These are phyloP conservation scores for Paraphaeosphaeria minitans DNA, from an alignment of 2,329 filamentous ascomycete species.

Conservation along the genomic window DNA sequence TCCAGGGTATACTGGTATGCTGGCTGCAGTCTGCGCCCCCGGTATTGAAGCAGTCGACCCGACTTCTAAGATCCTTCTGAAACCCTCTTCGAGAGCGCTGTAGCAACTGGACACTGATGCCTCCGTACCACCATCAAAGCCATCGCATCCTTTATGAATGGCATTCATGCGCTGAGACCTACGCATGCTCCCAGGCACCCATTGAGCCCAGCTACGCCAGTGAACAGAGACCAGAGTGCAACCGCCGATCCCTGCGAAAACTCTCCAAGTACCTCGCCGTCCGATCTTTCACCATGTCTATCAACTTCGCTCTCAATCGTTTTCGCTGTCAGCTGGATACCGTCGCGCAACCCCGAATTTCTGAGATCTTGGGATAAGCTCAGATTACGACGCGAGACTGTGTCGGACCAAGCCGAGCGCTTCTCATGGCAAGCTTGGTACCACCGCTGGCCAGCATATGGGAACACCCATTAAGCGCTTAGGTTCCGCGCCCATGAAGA, in stretches of 20 bases:
- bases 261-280: slow-evolving; percentile 21
- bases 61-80: slow-evolving; percentile 14
- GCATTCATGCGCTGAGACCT: slow-evolving; percentile 27
- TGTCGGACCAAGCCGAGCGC: slow-evolving; percentile 58
- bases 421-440: slow-evolving; percentile 32
- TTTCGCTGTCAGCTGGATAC: slow-evolving; percentile 39
- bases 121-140: slow-evolving; percentile 1
- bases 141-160: slow-evolving; percentile 20
- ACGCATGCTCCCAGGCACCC: slow-evolving; percentile 21
- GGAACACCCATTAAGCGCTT: slow-evolving; percentile 60
- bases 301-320: slow-evolving; percentile 21
- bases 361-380: slow-evolving; percentile 53
- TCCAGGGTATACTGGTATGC: slow-evolving; percentile 52
- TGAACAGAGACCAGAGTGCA: slow-evolving; percentile 25
- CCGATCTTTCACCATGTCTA: slow-evolving; percentile 14
- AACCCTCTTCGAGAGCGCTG: slow-evolving; percentile 1
- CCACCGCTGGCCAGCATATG: slow-evolving; percentile 47
- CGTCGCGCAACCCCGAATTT: slow-evolving; percentile 48
- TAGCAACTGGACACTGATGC: background rate
- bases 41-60: background rate
- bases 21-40: background rate
- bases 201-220: slow-evolving; percentile 11
- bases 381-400: slow-evolving; percentile 53
- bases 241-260: slow-evolving; percentile 28
- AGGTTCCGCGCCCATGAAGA: slow-evolving; percentile 54